Evolutionary conservation across 805 yeast species (phyloP).

Genomic region (Kuraishia ogatae): DNA sequence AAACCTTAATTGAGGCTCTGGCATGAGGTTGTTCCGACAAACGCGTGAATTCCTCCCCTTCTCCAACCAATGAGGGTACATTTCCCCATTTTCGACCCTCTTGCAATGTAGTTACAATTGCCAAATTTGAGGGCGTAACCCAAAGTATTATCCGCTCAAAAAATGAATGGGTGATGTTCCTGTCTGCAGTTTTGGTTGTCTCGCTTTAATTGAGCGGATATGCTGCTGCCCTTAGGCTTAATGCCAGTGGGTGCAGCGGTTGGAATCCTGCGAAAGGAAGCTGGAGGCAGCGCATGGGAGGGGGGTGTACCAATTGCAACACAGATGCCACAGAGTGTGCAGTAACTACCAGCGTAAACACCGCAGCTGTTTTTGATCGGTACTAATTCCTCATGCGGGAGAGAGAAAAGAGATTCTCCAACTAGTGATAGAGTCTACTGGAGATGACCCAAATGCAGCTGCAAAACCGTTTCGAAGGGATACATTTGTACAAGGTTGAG

Average conservation of each 20-base stretch:
- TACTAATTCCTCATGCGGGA: not conserved
- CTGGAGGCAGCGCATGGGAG: too few relatives aligned
- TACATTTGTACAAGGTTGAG: not conserved
- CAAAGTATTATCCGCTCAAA: too few relatives aligned
- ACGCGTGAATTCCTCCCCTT: not conserved
- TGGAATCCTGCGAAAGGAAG: too few relatives aligned
- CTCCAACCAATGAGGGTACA: too few relatives aligned
- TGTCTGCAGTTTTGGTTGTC: too few relatives aligned
- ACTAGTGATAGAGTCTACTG: not conserved
- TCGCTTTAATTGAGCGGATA: too few relatives aligned
- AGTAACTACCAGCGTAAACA: not conserved
- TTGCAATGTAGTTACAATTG: too few relatives aligned
- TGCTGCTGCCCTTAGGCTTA: too few relatives aligned
- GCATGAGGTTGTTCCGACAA: not conserved
- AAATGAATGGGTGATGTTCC: too few relatives aligned
- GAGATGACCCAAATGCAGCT: not conserved
- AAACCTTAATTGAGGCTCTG: not conserved
- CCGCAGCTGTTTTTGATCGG: not conserved
- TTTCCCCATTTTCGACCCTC: too few relatives aligned
- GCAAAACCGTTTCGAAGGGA: not conserved
- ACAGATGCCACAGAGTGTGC: not conserved
- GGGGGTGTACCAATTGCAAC: not conserved
- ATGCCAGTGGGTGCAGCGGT: too few relatives aligned
- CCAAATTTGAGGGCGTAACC: too few relatives aligned
- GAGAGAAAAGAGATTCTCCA: not conserved